These are phyloP conservation scores for Kuraishia cidri DNA, from an alignment of 805 yeast species.

Conservation along the genomic window DNA sequence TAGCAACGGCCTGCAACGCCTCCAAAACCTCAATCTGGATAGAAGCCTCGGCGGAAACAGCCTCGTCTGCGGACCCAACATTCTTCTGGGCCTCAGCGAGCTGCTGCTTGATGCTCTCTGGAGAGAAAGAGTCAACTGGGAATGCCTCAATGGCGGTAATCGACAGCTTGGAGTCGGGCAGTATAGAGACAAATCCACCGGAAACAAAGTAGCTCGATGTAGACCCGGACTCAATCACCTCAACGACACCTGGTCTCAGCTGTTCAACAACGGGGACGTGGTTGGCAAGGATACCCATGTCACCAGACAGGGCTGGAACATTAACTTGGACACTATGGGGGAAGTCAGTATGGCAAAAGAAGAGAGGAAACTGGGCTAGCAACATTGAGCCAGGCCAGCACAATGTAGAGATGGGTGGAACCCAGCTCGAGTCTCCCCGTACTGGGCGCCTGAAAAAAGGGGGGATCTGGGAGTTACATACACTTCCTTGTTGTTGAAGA, in stretches of 20 bases:
- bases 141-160: constrained; percentile 94
- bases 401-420: neutral
- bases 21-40: constrained; percentile 95
- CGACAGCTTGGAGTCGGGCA: constrained; percentile 85
- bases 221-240: constrained; percentile 74
- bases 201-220: constrained; percentile 79
- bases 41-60: constrained; percentile 87
- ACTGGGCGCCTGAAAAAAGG: neutral
- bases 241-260: constrained; percentile 91
- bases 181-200: constrained; percentile 95
- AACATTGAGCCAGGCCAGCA: too few species aligned
- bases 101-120: constrained; percentile 68
- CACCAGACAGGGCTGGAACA: constrained; percentile 93
- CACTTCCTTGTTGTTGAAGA: constrained; percentile 22
- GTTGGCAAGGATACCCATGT: constrained; percentile 92
- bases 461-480: constrained; percentile 7
- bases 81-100: constrained; percentile 94
- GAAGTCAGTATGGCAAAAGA: neutral
- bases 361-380: neutral
- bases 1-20: constrained; percentile 79
- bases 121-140: constrained; percentile 80
- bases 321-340: constrained; percentile 62
- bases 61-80: constrained; percentile 75
- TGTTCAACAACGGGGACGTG: constrained; percentile 98
- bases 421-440: neutral